Evolutionary conservation across 805 yeast genomes (phyloP), one percentile per base, ranked within the genome.

Genomic region (Hanseniaspora lindneri): DNA sequence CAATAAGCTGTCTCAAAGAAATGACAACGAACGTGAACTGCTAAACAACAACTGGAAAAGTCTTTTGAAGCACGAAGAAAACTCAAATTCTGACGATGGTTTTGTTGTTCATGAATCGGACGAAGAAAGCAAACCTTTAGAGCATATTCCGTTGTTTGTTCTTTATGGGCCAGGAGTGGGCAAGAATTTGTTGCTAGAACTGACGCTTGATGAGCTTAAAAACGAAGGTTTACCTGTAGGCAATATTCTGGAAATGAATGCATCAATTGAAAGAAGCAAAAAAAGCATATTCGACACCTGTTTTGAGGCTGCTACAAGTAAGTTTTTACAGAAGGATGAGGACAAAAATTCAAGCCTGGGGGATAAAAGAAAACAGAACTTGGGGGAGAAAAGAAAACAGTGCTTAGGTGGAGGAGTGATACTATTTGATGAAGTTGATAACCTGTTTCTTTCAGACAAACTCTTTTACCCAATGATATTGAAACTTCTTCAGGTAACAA

Each of bases 391-490:
- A 33, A n/a, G 37, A 16, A 33, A 41, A 14, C 19, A 54, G 52
- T 54, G 55, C 5, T 73, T 72, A n/a, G 60, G n/a, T 71, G 76
- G 51, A 11, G 87, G 89, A 7, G 66, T 86, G 5, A 79, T 92
- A 3, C 62, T 92, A 29, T 69, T 89, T 50, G 95, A 88, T 55
- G 96, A 89, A 56, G 88, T 83, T 35, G 95, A 89, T 59, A 68
- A 84, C 10, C 60, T 88, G 17, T 85, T 81, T 56, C 85, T 77
- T 35, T 77, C 74, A 28, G 97, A 92, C 56, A 76, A 74, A 50
- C 77, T 77, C 1, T 88, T 89, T 58, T 92, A 96, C 96, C 58
- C 70, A 1, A 77, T 80, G 2, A 70, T 86, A 2, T 74, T 73
- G 40, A 79, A 76, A 42, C 69, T 84, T 13, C 62, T 86, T 34